Evolutionary conservation across 345 rosid genomes (phyloP).

Genomic region (Eucalyptus viminalis): DNA sequence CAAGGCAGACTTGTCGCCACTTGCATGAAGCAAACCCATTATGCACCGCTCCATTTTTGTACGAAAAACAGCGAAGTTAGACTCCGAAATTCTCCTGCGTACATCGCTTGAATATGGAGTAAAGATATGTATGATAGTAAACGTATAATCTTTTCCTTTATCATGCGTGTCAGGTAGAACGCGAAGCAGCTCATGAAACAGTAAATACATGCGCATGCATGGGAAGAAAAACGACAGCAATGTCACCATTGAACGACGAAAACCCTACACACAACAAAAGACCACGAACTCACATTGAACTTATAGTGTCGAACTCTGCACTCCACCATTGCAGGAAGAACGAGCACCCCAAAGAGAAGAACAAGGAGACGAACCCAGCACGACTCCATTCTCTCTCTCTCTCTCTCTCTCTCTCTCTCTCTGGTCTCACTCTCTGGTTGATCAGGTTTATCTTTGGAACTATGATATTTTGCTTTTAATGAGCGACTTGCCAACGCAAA

Average conservation of each 20-base stretch:
- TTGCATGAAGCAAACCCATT: not conserved
- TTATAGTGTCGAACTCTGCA: slow-evolving; percentile 20
- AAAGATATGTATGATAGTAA: not conserved
- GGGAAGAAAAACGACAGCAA: not conserved
- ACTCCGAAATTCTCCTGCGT: not conserved
- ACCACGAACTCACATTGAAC: slow-evolving; percentile 15
- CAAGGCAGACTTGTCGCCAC: not conserved
- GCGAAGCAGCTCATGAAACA: not conserved
- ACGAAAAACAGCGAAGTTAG: not conserved
- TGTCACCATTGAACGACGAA: not conserved
- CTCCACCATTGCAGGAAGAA: slow-evolving; percentile 14
- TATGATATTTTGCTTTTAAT: not conserved
- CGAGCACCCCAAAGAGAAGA: slow-evolving; percentile 1
- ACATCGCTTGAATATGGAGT: not conserved
- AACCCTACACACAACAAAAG: not conserved
- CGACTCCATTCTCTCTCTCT: not conserved
- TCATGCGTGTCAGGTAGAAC: not conserved
- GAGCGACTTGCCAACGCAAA: not conserved
- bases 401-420: not conserved
- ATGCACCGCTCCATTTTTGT: not conserved
- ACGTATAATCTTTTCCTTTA: not conserved
- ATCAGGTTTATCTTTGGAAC: not conserved
- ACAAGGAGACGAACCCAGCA: not conserved
- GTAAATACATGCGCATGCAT: not conserved
- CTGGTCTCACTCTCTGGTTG: not conserved